These are phyloP conservation scores for Citrus reticulata DNA, from an alignment of 345 rosid species.

Conservation along the genomic window DNA sequence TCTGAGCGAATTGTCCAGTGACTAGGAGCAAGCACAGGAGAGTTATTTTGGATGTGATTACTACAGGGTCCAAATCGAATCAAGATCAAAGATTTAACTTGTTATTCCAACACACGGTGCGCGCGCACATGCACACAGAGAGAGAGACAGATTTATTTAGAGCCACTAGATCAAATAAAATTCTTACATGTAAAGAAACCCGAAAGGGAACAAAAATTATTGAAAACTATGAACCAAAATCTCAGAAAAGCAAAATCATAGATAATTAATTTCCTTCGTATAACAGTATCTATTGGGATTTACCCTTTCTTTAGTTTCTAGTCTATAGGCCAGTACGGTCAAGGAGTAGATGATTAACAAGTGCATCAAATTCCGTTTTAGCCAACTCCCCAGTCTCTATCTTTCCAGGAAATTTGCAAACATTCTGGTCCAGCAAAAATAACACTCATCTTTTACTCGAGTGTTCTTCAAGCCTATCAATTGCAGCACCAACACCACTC, in stretches of 20 bases:
- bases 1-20: background rate
- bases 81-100: background rate
- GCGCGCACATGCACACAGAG: too few relatives aligned
- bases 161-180: background rate
- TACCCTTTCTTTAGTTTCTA: background rate
- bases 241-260: background rate
- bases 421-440: background rate
- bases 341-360: background rate
- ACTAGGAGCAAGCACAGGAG: background rate
- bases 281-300: background rate
- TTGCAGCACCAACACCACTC: slow-evolving; percentile 76
- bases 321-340: background rate
- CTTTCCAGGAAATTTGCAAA: background rate
- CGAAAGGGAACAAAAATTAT: background rate
- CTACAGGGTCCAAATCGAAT: too few relatives aligned
- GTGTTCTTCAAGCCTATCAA: slow-evolving; percentile 72
- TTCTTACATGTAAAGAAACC: background rate
- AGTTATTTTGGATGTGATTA: background rate
- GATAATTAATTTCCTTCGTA: background rate
- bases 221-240: background rate
- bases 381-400: too few relatives aligned
- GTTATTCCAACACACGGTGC: too few relatives aligned
- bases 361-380: background rate
- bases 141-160: too few relatives aligned
- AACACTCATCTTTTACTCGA: slow-evolving; percentile 35